Conservation (phyloP, 2,329 filamentous ascomycete species). For the Ophiosphaerella narmari region DNA sequence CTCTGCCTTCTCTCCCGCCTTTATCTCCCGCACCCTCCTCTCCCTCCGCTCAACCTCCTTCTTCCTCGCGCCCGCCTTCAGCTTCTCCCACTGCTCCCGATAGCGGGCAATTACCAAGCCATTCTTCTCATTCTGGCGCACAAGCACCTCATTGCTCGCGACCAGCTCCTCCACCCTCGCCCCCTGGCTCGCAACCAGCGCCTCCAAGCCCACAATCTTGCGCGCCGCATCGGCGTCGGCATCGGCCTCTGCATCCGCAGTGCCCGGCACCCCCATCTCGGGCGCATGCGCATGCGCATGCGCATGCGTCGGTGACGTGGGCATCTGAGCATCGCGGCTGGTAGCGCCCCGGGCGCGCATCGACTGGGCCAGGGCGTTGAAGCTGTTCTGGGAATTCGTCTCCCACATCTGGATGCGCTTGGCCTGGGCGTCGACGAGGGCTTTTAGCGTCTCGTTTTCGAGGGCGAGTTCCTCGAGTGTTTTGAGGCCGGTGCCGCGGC, state of each 20-base stretch:
- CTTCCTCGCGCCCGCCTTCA: slow-evolving; percentile 65
- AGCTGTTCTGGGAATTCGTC: slow-evolving; percentile 84
- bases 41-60: slow-evolving; percentile 38
- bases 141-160: slow-evolving; percentile 65
- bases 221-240: slow-evolving; percentile 17
- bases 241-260: no score
- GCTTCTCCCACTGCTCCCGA: slow-evolving; percentile 68
- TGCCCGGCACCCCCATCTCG: no score
- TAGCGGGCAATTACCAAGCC: slow-evolving; percentile 61
- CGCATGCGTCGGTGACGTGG: no score
- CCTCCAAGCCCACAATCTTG: slow-evolving; percentile 33
- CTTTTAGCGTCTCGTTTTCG: slow-evolving; percentile 85
- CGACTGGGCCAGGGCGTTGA: slow-evolving; percentile 84
- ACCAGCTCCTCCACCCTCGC: slow-evolving; percentile 55
- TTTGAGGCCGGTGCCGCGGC: slow-evolving; percentile 55
- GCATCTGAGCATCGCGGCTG: neutral
- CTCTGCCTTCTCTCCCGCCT: slow-evolving; percentile 16
- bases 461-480: slow-evolving; percentile 85
- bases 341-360: slow-evolving; percentile 48
- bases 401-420: slow-evolving; percentile 92
- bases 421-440: slow-evolving; percentile 82
- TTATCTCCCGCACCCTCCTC: slow-evolving; percentile 15
- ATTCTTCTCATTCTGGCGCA: slow-evolving; percentile 64
- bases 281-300: no score
- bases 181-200: slow-evolving; percentile 29